Evolutionary conservation across 1,139 yeast species (phyloP), one percentile per base, ranked within the genome.

Genomic region (Taphrina wiesneri): DNA sequence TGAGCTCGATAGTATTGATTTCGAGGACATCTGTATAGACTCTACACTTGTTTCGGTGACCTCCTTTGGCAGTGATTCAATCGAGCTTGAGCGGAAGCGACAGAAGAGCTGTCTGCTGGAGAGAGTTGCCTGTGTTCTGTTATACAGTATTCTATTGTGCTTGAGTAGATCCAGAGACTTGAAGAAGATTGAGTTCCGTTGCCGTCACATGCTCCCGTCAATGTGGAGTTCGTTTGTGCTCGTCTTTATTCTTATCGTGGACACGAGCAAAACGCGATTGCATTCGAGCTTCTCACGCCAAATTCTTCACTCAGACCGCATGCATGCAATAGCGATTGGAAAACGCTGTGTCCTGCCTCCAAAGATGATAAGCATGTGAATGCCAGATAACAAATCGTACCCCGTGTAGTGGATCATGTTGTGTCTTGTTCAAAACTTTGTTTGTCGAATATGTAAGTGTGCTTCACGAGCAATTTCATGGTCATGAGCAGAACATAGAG

Each of bases 21-120:
- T 32, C 23, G 56, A 34, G 25, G 62, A 47, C 62, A 56, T 56
- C n/a, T 11, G n/a, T n/a, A n/a, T n/a, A n/a, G n/a, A n/a, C n/a
- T n/a, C n/a, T n/a, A n/a, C n/a, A n/a, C n/a, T n/a, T 45, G 53
- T 17, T n/a, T 17, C 15, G 51, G 51, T 45, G 13, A 11, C 15
- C 9, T 15, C 39, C 15, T 9, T 11, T 11, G 39, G 39, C 13
- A 34, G 39, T 11, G 39, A 34, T 9, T 34, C 39, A 34, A 15
- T 34, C 39, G 39, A 34, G 13, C 39, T 15, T 15, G 39, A 3
- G 46, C 11, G 3, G 46, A 17, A 17, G 2, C 9, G 19, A 2
- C 9, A 17, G 19, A 3, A 2, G 11, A 19, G 11, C 23, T 6
- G 17, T 15, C 11, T 17, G 46, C 7, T 17, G 2, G 9, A 21